Base-by-base conservation (phyloP, 306 rosid species). In the Aeschynomene evenia region DNA sequence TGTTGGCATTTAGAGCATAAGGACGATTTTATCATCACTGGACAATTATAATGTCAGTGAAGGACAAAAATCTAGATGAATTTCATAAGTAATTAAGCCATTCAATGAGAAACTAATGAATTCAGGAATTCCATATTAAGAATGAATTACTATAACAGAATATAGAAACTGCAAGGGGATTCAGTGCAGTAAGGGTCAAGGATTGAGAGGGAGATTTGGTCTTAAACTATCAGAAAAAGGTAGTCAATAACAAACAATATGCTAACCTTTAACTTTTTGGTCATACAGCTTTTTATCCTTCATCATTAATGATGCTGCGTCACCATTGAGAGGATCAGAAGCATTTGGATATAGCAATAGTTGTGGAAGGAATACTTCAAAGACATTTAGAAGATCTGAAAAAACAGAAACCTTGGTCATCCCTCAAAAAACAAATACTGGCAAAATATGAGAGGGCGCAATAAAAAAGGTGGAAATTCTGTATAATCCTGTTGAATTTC, bases 281-380 rank as follows among this genome's bases (percentile, higher is more conserved):
- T 91, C 96, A 57, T 95, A 95, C 53, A 79, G 71, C 79, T 85
- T 85, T 21, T 77, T 83, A 60, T 95, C 97, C 83, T 90, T 91
- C 92, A 95, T 84, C 99, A 95, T 87, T 75, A 95, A 79, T 14
- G 99, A 87, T 1, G 97, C 99, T 31, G 97, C 99, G 68, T 95
- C 99, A 15, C 97, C 96, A 40, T 95, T 95, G 29, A 95, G 87
- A 43, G 99, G 99, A 82, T 95, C 97, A 60, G 96, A 87, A 66
- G 99, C 96, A 81, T 95, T 95, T 13, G 99, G 99, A 80, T 95
- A 91, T 36, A 95, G 95, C 80, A 95, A 80, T 63, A 95, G 93
- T 77, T 95, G 99, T 49, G 99, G 99, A 78, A 95, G 97, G 86
- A 95, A 91, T 46, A 89, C 97, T 84, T 95, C 97, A 39, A 95